phyloP scores from a whole-genome alignment of 306 rosid genomes.

The Trifolium repens region DNA sequence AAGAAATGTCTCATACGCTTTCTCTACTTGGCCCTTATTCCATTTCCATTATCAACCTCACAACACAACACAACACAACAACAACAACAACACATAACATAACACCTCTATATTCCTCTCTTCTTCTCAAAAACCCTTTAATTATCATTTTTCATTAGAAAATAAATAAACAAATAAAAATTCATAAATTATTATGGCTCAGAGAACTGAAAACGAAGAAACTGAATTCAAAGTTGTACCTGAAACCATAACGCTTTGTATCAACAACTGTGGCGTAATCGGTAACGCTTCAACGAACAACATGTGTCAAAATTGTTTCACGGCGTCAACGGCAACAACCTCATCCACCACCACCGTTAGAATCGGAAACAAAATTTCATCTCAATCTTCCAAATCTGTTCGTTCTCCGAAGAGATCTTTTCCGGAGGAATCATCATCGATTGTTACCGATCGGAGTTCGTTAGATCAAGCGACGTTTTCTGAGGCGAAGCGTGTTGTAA shows the following conservation, averaged over 20 bases:
- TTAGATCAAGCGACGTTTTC: constrained; percentile 16
- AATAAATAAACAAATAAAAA: too few relatives aligned
- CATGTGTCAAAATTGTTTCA: constrained; percentile 93
- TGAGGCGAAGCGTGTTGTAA: constrained; percentile 62
- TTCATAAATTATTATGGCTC: constrained; percentile 46
- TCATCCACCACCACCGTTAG: constrained; percentile 46
- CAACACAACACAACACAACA: constrained; percentile 5
- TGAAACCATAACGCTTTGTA: constrained; percentile 60
- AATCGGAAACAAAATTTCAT: constrained; percentile 12
- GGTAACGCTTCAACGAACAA: constrained; percentile 83
- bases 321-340: constrained; percentile 54
- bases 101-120: constrained; percentile 45
- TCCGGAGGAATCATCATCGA: constrained; percentile 8
- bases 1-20: constrained; percentile 73
- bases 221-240: constrained; percentile 93
- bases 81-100: constrained; percentile 6
- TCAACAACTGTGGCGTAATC: constrained; percentile 77
- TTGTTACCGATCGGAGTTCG: background rate
- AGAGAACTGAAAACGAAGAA: constrained; percentile 80
- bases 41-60: constrained; percentile 72
- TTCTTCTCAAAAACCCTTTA: constrained; percentile 1
- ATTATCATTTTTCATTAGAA: background rate
- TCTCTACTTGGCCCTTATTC: constrained; percentile 80
- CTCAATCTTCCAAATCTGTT: constrained; percentile 46
- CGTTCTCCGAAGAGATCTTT: constrained; percentile 52